Conservation (phyloP, 164 flowering plant genomes). For the Vitis riparia region DNA sequence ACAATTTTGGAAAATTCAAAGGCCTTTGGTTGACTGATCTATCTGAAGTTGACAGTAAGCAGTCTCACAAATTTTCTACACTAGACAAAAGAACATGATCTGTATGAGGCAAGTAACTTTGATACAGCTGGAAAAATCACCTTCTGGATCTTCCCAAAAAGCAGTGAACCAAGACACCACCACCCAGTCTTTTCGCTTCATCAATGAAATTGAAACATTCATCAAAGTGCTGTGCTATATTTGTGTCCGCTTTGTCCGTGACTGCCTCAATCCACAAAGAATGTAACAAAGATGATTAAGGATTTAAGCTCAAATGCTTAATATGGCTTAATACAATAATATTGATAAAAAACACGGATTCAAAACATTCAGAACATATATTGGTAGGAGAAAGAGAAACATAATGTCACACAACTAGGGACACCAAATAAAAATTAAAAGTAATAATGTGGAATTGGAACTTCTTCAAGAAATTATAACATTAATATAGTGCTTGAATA, state of each 20-base stretch:
- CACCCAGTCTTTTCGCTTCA: conserved; percentile 73
- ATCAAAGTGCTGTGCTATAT: conserved; percentile 60
- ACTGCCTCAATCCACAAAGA: conserved; percentile 40
- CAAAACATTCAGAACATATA: background rate
- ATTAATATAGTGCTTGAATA: background rate
- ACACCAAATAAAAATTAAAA: background rate
- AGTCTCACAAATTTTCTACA: no score
- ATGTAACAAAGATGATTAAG: conserved; percentile 7
- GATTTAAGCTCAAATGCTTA: conserved; percentile 1
- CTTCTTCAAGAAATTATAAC: background rate
- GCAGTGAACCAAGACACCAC: conserved; percentile 89
- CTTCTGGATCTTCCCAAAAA: conserved; percentile 89
- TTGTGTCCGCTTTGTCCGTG: conserved; percentile 50
- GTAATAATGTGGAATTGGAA: background rate
- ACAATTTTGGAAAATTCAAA: no score
- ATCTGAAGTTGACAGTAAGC: no score
- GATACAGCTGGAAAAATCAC: conserved; percentile 29
- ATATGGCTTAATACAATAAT: background rate
- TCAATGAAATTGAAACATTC: conserved; percentile 85
- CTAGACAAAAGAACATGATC: background rate
- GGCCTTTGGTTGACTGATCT: no score
- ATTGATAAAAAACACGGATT: background rate
- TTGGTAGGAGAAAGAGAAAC: background rate
- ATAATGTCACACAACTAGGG: background rate
- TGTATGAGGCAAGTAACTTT: background rate